Base-by-base conservation (phyloP, 2,329 filamentous ascomycete species). In the Aspergillus quadrilineatus region DNA sequence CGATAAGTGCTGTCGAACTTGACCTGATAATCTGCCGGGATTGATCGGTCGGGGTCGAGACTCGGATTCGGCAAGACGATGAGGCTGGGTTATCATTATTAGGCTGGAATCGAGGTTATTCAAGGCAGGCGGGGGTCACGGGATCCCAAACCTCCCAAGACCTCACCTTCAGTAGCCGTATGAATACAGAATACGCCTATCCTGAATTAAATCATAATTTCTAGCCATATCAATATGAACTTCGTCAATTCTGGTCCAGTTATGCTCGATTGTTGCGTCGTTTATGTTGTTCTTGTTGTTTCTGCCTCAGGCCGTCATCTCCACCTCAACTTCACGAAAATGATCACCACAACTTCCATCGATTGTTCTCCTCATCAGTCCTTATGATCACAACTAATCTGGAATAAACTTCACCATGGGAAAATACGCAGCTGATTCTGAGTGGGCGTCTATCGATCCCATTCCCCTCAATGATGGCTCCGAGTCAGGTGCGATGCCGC, bases 391-490 rank as follows among this genome's bases (percentile, higher is more conserved):
- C 22, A n/a, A 10, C n/a, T 47, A 10, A 34, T 12, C 1, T 14
- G 22, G 8, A 44, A 30, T 2, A 10, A 44, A 22, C 48, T 50
- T 28, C 37, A 71, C 47, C 44, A 73, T 68, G 70, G 70, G 60
- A 29, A 67, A 60, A 61, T 89, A 89, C 72, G 80, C 83, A 50
- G 79, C 82, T 59, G 86, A 92, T 72, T 86, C 90, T 1, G 82
- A 81, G 60, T 97, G 92, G 93, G 86, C 90, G 63, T 91, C 95
- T 76, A 82, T 97, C 50, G 79, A 85, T 51, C 92, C 92, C 17
- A 88, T 97, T 55, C 86, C 89, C 4, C 87, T 94, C 66, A 83
- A 91, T 69, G 92, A 97, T 75, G 89, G 91, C 58, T 88, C 81
- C 3, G 63, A 65, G 3, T 67, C 72, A 4, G 68, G 63, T 14